Percentiles rank a stretch among this genome's conserved stretches.
Evolutionary conservation across 331 rosid genomes (phyloP).

Genomic region (Ulmus americana): DNA sequence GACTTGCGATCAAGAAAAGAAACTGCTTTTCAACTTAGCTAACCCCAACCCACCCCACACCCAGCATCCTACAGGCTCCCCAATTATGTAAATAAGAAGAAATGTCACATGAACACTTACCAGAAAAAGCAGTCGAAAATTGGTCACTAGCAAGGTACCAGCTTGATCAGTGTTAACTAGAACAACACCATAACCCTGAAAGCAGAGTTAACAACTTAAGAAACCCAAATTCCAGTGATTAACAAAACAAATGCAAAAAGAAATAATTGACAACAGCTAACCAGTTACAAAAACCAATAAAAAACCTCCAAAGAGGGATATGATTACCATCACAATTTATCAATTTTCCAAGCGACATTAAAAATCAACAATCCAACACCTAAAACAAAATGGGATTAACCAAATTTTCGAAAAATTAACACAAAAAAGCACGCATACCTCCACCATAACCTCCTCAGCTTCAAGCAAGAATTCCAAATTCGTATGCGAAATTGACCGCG

Average conservation of each 20-base stretch:
- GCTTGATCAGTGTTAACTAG: slow-evolving; percentile 88
- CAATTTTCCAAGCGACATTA: not conserved
- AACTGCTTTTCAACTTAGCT: no score
- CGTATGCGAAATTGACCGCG: slow-evolving; percentile 44
- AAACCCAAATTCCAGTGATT: not conserved
- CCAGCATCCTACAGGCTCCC: no score
- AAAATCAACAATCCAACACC: not conserved
- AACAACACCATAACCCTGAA: slow-evolving; percentile 91
- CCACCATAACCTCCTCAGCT: slow-evolving; percentile 54
- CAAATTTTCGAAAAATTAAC: not conserved
- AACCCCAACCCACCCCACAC: no score
- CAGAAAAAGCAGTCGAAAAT: slow-evolving; percentile 83
- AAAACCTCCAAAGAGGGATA: not conserved
- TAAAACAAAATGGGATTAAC: not conserved
- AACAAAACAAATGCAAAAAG: not conserved
- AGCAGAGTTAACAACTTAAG: slow-evolving; percentile 24
- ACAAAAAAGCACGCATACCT: slow-evolving; percentile 35
- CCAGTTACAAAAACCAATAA: not conserved
- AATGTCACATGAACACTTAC: slow-evolving; percentile 41
- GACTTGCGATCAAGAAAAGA: no score
- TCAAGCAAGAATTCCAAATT: slow-evolving; percentile 72
- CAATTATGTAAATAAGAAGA: not conserved
- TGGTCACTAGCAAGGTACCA: slow-evolving; percentile 77
- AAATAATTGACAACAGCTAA: not conserved
- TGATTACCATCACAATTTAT: not conserved